Base-by-base conservation (phyloP, 2,329 filamentous ascomycete species). In the Talaromyces sp. region DNA sequence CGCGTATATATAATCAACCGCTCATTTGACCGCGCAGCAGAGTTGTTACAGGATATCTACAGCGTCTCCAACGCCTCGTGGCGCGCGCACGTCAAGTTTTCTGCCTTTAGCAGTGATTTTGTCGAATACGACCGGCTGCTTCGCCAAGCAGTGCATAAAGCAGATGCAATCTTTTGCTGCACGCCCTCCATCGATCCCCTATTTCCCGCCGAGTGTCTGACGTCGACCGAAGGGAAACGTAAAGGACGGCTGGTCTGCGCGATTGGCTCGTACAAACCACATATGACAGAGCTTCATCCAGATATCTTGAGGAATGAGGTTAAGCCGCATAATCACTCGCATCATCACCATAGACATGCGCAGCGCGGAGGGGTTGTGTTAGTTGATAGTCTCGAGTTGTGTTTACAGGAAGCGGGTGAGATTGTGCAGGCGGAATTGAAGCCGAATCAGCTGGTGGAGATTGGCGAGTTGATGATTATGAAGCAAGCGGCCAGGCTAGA, bases 121-220 rank as follows among this genome's bases (percentile, higher is more conserved):
- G 85, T 83, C 59, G 93, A 87, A 65, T 87, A 86, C 68, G 74
- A 79, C 1, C 79, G 90, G 1, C 78, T 95, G 21, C 75, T 92
- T 38, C 88, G 88, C 68, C 84, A 89, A 41, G 85, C 91, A 55
- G 80, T 97, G 17, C 71, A 72, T 41, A 84, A 84, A 9, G 85
- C 90, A 0, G 90, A 95, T 68, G 88, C 90, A 10, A 89, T 98
- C 41, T 95, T 96, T 77, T 93, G 91, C 77, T 96, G 91, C 65
- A 96, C 92, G 1, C 91, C 93, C 0, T 89, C 87, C 0, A 83
- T 81, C 0, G 79, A 83, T 35, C 89, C 90, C 1, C 78, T 97
- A 1, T 98, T 97, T 70, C 89, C 93, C 0, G 80, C 82, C 0
- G 76, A 82, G 11, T 86, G 90, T 63, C 80, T 97, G 56, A 96